Evolutionary conservation across 495 filamentous ascomycete genomes (phyloP), one percentile per base, ranked within the genome.

Genomic region (Tuber brumale): DNA sequence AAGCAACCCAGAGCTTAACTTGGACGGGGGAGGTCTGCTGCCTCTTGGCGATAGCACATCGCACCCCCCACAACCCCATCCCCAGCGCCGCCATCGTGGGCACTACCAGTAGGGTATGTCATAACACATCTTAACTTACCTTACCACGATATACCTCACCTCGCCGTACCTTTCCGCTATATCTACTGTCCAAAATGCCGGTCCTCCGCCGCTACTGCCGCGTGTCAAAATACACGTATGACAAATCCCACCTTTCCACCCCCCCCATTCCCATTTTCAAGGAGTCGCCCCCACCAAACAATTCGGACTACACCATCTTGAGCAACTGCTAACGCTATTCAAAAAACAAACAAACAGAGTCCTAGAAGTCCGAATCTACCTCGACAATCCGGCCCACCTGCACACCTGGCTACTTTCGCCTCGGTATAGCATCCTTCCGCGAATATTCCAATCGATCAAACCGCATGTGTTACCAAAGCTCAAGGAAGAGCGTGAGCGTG

Each of bases 351-450:
- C 93, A 82, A 92, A 92, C 84, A 96, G 95, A 27, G 94, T 97
- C 74, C 88, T 99, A 70, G 95, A 99, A 87, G 92, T 91, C 71
- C 93, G 95, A 61, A 95, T 99, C 80, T 99, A 97, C 85, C 89
- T 97, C 69, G 95, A 97, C 75, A 93, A 92, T 75, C 95, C 95
- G 3, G 89, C 92, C 12, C 90, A 96, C 69, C 86, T 86, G 9
- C 88, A 90, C 61, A 86, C 90, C 76, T 99, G 95, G 95, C 90
- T 99, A 14, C 88, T 97, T 70, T 89, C 89, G 77, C 84, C 90
- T 27, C 88, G 89, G 70, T 86, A 92, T 76, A 90, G 91, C 1
- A 88, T 94, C 43, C 88, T 99, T 16, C 91, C 90, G 19, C 91
- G 90, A 73, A 89, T 97, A 77, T 93, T 98, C 74, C 88, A 91